Evolutionary conservation across 371 early-diverging fungal species (phyloP).

Genomic region (Nematocida sp.): DNA sequence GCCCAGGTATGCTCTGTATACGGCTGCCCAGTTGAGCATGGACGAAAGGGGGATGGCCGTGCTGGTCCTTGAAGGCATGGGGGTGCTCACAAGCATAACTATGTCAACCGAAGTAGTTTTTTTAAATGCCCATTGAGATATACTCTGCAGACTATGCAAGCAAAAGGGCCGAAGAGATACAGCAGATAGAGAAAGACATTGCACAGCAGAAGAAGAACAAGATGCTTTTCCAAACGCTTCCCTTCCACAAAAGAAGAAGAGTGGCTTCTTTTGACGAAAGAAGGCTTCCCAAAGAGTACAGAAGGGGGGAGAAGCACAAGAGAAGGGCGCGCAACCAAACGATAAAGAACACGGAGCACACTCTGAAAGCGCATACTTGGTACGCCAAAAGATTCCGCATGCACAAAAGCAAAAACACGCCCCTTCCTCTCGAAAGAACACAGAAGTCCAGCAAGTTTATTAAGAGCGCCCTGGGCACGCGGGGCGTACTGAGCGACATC

Average conservation of each 20-base stretch:
- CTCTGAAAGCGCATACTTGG: conserved; percentile 38
- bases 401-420: conserved; percentile 9
- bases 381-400: conserved; percentile 40
- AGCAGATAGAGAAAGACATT: conserved; percentile 45
- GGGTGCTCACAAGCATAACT: conserved; percentile 25
- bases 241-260: conserved; percentile 54
- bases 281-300: conserved; percentile 24
- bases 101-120: conserved; percentile 18
- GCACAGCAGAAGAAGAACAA: conserved; percentile 33
- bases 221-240: conserved; percentile 53
- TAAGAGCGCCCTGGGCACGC: conserved; percentile 10
- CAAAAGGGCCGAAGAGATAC: conserved; percentile 30
- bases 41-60: neutral
- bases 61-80: conserved; percentile 23
- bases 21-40: neutral
- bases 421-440: conserved; percentile 16
- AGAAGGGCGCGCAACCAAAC: conserved; percentile 2
- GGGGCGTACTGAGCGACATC: conserved; percentile 38
- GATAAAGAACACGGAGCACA: neutral
- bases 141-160: conserved; percentile 44
- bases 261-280: conserved; percentile 50
- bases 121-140: conserved; percentile 30
- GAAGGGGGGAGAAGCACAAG: conserved; percentile 30
- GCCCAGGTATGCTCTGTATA: neutral
- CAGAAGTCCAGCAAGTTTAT: conserved; percentile 30